Evolutionary conservation across 176 grass and related monocot genomes (phyloP), one percentile per base, ranked within the genome.

Genomic region (Oryza glaberrima): DNA sequence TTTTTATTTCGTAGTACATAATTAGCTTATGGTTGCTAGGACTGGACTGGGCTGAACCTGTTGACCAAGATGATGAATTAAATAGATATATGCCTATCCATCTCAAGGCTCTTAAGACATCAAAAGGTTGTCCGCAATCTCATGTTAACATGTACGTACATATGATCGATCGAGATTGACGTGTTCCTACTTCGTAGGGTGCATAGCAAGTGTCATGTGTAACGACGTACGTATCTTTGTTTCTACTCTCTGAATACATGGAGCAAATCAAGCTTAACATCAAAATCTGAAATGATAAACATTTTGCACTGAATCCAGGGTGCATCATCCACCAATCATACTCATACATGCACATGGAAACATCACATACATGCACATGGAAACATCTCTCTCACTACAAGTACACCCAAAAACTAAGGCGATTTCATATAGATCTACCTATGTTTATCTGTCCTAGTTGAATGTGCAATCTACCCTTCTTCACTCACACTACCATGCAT

Each of bases 1-100:
- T 23, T 23, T 23, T 1, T 2, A 1, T 58, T 20, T 20, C 17
- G 88, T 90, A 69, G 88, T 90, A 69, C 38, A 83, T 86, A 83
- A 83, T 69, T 68, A 43, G 34, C 71, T 48, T 74, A 73, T 19
- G 17, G 23, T 86, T 52, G 35, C 20, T 90, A 77, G 79, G 52
- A 48, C 79, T 36, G 25, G 40, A 41, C 40, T 41, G 38, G 38
- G 19, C 16, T 7, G 19, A 70, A 76, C 41, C 69, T 85, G 43
- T 77, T 86, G 46, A 70, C 69, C 51, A 3, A 46, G 38, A 51
- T 36, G 52, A 67, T 12, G 51, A 63, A 44, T 44, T 44, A 44
- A 58, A 36, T 20, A 30, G 68, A 34, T 81, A 34, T 81, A 35
- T 81, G 85, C 71, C 49, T 34, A 69, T 32, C 30, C 30, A 32